Conservation (phyloP, 1,139 yeast genomes). For the Casaregolazyma suthepensis region DNA sequence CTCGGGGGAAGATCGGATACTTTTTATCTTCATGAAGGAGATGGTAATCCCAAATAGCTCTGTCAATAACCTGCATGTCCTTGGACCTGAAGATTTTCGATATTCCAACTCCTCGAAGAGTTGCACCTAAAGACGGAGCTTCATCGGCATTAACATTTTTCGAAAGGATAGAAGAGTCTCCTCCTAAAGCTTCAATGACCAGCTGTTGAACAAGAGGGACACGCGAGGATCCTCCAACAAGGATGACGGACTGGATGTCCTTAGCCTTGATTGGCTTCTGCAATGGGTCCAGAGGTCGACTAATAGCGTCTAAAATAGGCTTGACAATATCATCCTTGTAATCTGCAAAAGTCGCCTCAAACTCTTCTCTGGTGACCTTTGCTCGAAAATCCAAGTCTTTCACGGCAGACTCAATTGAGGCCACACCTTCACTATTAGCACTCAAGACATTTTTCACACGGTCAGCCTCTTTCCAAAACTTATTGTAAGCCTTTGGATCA, state of each 20-base stretch:
- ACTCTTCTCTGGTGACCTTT: constrained; percentile 63
- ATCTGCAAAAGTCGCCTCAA: constrained; percentile 54
- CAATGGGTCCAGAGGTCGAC: constrained; percentile 24
- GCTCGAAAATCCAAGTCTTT: constrained; percentile 70
- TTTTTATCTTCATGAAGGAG: constrained; percentile 23
- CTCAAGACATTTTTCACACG: constrained; percentile 80
- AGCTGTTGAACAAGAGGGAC: constrained; percentile 74
- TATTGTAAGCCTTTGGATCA: constrained; percentile 49
- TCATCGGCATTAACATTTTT: constrained; percentile 95
- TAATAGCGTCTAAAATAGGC: constrained; percentile 55
- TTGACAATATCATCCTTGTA: constrained; percentile 41
- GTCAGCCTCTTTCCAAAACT: constrained; percentile 77
- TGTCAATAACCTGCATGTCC: constrained; percentile 57
- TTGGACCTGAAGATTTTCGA: constrained; percentile 57
- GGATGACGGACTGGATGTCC: constrained; percentile 60
- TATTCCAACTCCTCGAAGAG: constrained; percentile 67
- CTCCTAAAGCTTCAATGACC: constrained; percentile 47
- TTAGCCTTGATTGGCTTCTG: constrained; percentile 30
- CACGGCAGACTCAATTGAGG: constrained; percentile 56
- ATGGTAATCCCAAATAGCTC: constrained; percentile 36
- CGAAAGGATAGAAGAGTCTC: constrained; percentile 50
- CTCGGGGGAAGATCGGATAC: constrained; percentile 26
- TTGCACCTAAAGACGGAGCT: constrained; percentile 85
- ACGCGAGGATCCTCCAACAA: constrained; percentile 90
- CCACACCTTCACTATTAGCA: constrained; percentile 72